Conservation (phyloP, 495 filamentous ascomycete genomes). For the Lasiosphaeris hirsuta region DNA sequence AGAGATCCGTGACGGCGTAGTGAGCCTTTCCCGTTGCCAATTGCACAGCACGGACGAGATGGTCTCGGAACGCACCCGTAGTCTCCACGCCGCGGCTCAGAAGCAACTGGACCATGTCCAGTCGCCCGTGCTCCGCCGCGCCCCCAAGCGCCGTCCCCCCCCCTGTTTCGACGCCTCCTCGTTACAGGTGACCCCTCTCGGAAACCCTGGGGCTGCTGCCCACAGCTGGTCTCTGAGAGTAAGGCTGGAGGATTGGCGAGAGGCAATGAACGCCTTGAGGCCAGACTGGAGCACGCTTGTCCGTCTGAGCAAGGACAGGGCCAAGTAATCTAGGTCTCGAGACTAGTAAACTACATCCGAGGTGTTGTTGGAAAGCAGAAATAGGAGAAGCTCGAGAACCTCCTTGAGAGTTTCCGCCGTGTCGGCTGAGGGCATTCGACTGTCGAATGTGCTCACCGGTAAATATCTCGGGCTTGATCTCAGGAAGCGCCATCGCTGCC, state of each 20-base stretch:
- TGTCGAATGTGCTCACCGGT: background rate
- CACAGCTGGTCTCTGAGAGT: background rate
- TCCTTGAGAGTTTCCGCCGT: background rate
- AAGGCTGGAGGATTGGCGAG: background rate
- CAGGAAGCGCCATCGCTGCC: background rate
- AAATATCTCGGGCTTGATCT: background rate
- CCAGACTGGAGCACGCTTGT: background rate
- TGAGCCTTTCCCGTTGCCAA: background rate
- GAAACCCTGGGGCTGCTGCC: too few species aligned
- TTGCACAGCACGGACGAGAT: background rate
- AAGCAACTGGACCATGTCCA: conserved; percentile 35
- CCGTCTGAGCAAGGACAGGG: background rate
- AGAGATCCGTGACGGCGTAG: background rate
- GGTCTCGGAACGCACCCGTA: background rate
- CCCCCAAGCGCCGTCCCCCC: conserved; percentile 43
- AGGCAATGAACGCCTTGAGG: background rate
- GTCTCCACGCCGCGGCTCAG: conserved; percentile 1
- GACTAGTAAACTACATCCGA: background rate
- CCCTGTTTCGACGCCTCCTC: conserved; percentile 18
- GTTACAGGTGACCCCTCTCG: conserved; percentile 31
- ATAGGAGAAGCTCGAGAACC: background rate
- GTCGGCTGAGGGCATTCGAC: background rate
- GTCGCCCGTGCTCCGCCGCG: conserved; percentile 42
- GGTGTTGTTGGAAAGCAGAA: conserved; percentile 3
- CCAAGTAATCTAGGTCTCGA: background rate